These are phyloP conservation scores for Alliaria petiolata DNA, from an alignment of 345 rosid genomes.

Conservation along the genomic window DNA sequence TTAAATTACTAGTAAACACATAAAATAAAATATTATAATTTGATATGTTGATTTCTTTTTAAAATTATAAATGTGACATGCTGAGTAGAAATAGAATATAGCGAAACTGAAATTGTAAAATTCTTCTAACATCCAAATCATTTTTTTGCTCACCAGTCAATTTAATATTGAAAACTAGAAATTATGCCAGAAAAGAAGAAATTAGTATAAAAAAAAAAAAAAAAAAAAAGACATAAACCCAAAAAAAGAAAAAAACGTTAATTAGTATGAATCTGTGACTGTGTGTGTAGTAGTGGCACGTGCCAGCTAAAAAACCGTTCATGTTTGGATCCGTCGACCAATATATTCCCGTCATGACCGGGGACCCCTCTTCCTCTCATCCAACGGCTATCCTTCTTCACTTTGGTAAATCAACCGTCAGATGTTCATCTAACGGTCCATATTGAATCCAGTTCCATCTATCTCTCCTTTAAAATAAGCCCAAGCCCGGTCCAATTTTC, in stretches of 20 bases:
- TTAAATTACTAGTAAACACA: background rate
- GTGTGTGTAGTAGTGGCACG: slow-evolving; percentile 47
- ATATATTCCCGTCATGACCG: slow-evolving; percentile 47
- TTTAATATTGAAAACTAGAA: background rate
- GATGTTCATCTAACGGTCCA: slow-evolving; percentile 46
- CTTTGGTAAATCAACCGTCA: slow-evolving; percentile 15
- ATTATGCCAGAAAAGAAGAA: background rate
- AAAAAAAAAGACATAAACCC: background rate
- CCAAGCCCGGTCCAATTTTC: slow-evolving; percentile 33
- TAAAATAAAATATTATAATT: background rate
- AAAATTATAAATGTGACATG: background rate
- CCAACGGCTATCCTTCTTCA: slow-evolving; percentile 39
- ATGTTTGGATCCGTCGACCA: slow-evolving; percentile 66
- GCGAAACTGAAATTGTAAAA: background rate
- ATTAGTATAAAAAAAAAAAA: too few species aligned
- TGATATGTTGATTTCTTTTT: background rate
- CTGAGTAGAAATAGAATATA: background rate
- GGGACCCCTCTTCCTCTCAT: slow-evolving; percentile 25
- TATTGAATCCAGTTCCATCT: slow-evolving; percentile 33
- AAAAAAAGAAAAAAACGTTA: background rate
- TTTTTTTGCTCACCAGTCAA: background rate
- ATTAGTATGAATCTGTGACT: background rate
- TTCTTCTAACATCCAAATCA: background rate
- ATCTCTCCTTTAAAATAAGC: slow-evolving; percentile 32
- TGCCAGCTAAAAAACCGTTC: slow-evolving; percentile 45